phyloP scores from a whole-genome alignment of 768 basidiomycete species.

The Auricularia sp. region DNA sequence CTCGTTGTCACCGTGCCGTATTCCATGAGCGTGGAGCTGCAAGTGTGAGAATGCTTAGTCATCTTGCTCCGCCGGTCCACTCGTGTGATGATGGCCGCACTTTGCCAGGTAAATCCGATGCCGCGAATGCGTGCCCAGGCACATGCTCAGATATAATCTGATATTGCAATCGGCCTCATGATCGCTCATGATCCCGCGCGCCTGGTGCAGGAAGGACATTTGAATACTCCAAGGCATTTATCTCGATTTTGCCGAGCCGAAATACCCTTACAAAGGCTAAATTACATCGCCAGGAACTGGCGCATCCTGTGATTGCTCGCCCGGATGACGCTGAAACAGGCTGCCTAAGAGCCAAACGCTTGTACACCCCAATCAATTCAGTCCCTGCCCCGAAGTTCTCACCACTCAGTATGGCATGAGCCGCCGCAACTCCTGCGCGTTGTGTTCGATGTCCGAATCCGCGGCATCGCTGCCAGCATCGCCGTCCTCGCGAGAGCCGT shows the following conservation, averaged over 20 bases:
- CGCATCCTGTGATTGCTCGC: background rate
- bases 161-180: too few species aligned
- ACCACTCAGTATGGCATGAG: slow-evolving; percentile 48
- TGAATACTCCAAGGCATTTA: background rate
- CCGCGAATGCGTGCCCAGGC: too few species aligned
- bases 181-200: too few species aligned
- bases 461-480: slow-evolving; percentile 17
- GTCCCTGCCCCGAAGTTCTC: background rate
- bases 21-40: background rate
- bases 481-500: slow-evolving; percentile 20
- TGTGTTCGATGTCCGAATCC: slow-evolving; percentile 48
- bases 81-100: too few species aligned
- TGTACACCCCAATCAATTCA: too few species aligned
- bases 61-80: too few species aligned
- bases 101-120: too few species aligned
- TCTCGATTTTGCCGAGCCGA: background rate
- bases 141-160: too few species aligned
- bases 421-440: slow-evolving; percentile 47
- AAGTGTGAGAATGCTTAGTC: too few species aligned
- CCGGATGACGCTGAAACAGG: too few species aligned
- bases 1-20: background rate
- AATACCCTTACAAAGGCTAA: background rate
- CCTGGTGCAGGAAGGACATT: background rate
- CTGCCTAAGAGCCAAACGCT: too few species aligned
- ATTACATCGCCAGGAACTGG: background rate